Conservation (phyloP, 1,284 basidiomycete genomes). For the Porodaedalea pini region DNA sequence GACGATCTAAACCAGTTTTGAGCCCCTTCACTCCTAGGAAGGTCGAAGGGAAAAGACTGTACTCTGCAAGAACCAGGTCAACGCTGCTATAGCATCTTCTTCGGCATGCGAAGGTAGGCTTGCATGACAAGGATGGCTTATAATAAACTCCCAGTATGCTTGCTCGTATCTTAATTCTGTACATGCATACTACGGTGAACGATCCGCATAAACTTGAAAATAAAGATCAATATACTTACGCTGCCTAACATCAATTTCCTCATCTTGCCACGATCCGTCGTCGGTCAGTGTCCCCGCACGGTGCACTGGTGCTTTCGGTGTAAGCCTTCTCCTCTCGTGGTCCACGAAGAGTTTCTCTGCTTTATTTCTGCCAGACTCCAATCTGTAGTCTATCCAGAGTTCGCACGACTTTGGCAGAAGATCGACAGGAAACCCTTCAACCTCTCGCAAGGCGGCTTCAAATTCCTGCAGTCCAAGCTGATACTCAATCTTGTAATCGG, state of each 20-base stretch:
- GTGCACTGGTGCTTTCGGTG: slow-evolving; percentile 7
- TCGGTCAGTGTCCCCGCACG: not conserved
- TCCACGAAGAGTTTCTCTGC: slow-evolving; percentile 16
- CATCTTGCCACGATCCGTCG: slow-evolving; percentile 15
- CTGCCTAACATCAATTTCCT: slow-evolving; percentile 4
- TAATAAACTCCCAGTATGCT: slow-evolving; percentile 48
- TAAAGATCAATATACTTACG: slow-evolving; percentile 4
- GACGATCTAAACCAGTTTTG: slow-evolving; percentile 39
- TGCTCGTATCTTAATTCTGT: slow-evolving; percentile 11
- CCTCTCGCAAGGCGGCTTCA: slow-evolving; percentile 13
- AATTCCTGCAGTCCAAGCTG: slow-evolving; percentile 15
- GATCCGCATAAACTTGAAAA: not conserved
- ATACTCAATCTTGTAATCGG: slow-evolving; percentile 20
- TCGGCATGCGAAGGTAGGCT: slow-evolving; percentile 38
- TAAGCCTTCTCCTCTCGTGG: slow-evolving; percentile 7
- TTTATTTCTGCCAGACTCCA: slow-evolving; percentile 9
- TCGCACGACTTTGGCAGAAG: slow-evolving; percentile 18
- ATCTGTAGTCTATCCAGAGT: slow-evolving; percentile 18
- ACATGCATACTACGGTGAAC: not conserved
- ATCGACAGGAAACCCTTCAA: slow-evolving; percentile 11
- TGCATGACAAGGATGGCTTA: slow-evolving; percentile 45
- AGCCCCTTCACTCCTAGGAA: too few relatives aligned
- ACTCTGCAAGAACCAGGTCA: slow-evolving; percentile 48
- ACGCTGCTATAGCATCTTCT: slow-evolving; percentile 44
- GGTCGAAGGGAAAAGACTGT: slow-evolving; percentile 19